Evolutionary conservation across 2,329 filamentous ascomycete genomes (phyloP), one percentile per base, ranked within the genome.

Genomic region (Fusarium domesticum): DNA sequence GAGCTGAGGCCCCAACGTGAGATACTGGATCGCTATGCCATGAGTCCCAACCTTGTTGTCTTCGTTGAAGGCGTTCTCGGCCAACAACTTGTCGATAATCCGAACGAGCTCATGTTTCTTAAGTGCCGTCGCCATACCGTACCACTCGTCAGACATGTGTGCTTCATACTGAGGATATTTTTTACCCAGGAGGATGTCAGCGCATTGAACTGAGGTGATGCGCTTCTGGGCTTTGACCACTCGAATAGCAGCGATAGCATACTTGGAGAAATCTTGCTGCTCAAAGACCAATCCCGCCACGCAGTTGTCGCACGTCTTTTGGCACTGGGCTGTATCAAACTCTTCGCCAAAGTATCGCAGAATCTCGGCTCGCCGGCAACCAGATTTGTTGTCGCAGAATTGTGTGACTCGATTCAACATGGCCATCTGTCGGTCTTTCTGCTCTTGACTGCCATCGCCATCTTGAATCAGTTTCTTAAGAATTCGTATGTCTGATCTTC

Each of bases 291-390:
- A 74, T 18, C 81, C 82, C 3, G 84, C 87, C 52, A 77, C 81
- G 74, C 93, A 98, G 63, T 96, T 97, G 71, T 98, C 95, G 66
- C 93, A 98, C 1, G 77, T 78, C 39, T 78, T 75, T 37, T 81
- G 73, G 67, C 93, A 98, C 39, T 88, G 77, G 11, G 80, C 77
- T 30, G 75, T 73, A 39, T 80, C 71, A 63, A 97, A 98, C 1
- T 75, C 74, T 66, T 98, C 95, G 45, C 86, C 90, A 71, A 98
- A 98, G 66, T 98, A 98, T n/a, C 80, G 80, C 25, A 98, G 80
- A 14, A 98, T 85, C 65, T 95, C 88, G 2, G 87, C 85, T 48
- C 93, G 80, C 50, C 93, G 84, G 64, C 93, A 98, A 57, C 96
- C 89, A 42, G 80, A 84, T 57, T 80, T 80, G 66, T 96, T 96